phyloP scores from a whole-genome alignment of 192 early-diverging fungal genomes.

The Rhizophlyctis rosea region DNA sequence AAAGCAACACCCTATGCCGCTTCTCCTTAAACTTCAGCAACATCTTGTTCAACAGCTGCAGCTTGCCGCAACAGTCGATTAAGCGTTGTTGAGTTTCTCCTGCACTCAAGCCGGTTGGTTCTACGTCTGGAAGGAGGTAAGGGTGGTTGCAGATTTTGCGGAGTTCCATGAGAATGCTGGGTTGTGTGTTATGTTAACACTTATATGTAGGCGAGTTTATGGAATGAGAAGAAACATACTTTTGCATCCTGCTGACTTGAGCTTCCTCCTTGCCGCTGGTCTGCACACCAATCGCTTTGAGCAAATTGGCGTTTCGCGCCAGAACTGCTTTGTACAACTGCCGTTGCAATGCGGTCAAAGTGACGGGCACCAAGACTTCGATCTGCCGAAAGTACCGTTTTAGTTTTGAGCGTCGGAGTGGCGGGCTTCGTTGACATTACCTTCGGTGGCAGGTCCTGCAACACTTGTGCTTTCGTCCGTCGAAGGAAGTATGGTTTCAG shows the following conservation, averaged over 20 bases:
- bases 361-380: conserved; percentile 69
- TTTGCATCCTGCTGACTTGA: conserved; percentile 24
- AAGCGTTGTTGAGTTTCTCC: conserved; percentile 47
- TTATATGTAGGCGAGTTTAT: neutral
- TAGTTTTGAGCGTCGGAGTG: neutral
- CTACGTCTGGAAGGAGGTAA: conserved; percentile 52
- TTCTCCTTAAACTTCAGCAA: conserved; percentile 56
- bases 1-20: conserved; percentile 72
- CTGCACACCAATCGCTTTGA: conserved; percentile 43
- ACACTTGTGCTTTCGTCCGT: conserved; percentile 62
- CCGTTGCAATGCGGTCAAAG: conserved; percentile 65
- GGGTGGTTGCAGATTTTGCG: conserved; percentile 73
- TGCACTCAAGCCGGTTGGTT: conserved; percentile 30
- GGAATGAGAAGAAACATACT: conserved; percentile 12
- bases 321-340: conserved; percentile 66
- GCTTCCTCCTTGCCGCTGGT: conserved; percentile 26
- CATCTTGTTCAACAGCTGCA: conserved; percentile 65
- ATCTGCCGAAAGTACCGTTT: conserved; percentile 17
- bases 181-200: conserved; percentile 3
- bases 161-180: conserved; percentile 63
- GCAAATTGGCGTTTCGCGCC: conserved; percentile 47
- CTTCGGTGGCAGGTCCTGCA: conserved; percentile 61
- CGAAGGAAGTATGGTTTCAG: conserved; percentile 70
- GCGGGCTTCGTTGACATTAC: neutral
- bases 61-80: conserved; percentile 66